A percentile compares a stretch with the other conserved stretches of the same genome.
phyloP scores from a whole-genome alignment of 1,284 basidiomycete species.

The Rhodotorula sp. region DNA sequence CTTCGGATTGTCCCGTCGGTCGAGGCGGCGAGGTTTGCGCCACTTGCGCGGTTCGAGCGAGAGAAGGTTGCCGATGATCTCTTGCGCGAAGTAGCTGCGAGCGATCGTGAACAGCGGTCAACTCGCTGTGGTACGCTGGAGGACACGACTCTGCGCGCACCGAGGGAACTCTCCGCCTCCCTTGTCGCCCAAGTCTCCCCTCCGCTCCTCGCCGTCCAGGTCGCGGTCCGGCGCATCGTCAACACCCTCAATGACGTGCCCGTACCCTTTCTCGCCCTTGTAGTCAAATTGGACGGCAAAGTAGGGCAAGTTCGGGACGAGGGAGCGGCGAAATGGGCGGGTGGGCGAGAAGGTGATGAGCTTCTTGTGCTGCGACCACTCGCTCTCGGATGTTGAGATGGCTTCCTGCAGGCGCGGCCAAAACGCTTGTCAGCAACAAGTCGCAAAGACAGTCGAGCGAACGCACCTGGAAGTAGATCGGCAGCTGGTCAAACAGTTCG shows the following conservation, averaged over 20 bases:
- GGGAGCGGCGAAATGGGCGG: slow-evolving; percentile 79
- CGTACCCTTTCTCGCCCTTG: slow-evolving; percentile 94
- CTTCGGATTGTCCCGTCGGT: slow-evolving; percentile 67
- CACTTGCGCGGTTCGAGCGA: slow-evolving; percentile 84
- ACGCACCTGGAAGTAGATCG: slow-evolving; percentile 84
- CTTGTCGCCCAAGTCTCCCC: slow-evolving; percentile 73
- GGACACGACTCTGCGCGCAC: slow-evolving; percentile 51
- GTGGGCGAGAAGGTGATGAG: slow-evolving; percentile 81
- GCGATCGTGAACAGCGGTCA: neutral
- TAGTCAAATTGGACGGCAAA: slow-evolving; percentile 99
- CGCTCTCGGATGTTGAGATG: slow-evolving; percentile 82
- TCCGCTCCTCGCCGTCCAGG: slow-evolving; percentile 61
- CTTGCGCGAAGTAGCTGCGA: slow-evolving; percentile 83
- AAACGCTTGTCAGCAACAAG: no score
- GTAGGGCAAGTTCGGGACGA: slow-evolving; percentile 96
- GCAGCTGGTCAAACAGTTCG: slow-evolving; percentile 76
- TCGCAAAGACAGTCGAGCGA: neutral
- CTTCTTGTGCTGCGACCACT: slow-evolving; percentile 97
- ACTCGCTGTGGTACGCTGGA: neutral
- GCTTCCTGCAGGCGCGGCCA: slow-evolving; percentile 63
- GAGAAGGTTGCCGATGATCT: slow-evolving; percentile 89
- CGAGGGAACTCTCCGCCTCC: slow-evolving; percentile 82
- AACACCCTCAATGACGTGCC: slow-evolving; percentile 90
- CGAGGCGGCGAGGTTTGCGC: slow-evolving; percentile 73
- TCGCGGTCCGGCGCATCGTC: slow-evolving; percentile 58